Conservation (phyloP, 768 basidiomycete species). For the Podaxis mareebaensis region DNA sequence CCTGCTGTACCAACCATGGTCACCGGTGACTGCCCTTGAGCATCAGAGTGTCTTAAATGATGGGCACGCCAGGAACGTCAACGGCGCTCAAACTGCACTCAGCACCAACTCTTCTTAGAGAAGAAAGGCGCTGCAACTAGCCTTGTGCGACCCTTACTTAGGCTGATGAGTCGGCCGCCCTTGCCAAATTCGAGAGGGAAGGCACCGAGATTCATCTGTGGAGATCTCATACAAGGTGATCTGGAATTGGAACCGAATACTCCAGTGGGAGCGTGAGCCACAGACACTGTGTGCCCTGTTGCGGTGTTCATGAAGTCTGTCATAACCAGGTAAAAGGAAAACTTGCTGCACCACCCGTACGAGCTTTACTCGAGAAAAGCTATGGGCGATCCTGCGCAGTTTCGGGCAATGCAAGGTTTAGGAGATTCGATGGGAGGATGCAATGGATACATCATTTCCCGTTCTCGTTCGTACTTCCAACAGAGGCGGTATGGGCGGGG, state of each 20-base stretch:
- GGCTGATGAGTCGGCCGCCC: constrained; percentile 19
- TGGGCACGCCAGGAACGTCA: no score
- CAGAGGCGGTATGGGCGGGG: constrained; percentile 22
- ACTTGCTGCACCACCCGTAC: neutral
- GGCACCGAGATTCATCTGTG: constrained; percentile 22
- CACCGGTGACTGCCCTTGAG: neutral
- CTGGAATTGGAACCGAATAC: constrained; percentile 21
- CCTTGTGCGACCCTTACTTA: constrained; percentile 19
- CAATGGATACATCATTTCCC: constrained; percentile 38
- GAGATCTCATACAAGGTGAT: constrained; percentile 20
- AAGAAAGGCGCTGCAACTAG: constrained; percentile 1
- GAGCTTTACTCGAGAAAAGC: constrained; percentile 32
- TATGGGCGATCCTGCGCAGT: constrained; percentile 26
- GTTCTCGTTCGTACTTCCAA: constrained; percentile 39
- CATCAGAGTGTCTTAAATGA: no score
- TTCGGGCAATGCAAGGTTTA: constrained; percentile 9
- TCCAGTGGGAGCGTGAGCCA: constrained; percentile 3
- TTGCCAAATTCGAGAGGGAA: constrained; percentile 4
- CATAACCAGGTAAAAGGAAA: neutral
- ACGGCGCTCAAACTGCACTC: neutral
- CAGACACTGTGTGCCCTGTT: no score
- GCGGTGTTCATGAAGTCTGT: no score
- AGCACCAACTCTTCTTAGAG: neutral
- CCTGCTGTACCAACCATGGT: neutral
- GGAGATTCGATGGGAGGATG: constrained; percentile 33